Evolutionary conservation across 2,329 filamentous ascomycete genomes (phyloP), one percentile per base, ranked within the genome.

Genomic region (Alternaria sp.): DNA sequence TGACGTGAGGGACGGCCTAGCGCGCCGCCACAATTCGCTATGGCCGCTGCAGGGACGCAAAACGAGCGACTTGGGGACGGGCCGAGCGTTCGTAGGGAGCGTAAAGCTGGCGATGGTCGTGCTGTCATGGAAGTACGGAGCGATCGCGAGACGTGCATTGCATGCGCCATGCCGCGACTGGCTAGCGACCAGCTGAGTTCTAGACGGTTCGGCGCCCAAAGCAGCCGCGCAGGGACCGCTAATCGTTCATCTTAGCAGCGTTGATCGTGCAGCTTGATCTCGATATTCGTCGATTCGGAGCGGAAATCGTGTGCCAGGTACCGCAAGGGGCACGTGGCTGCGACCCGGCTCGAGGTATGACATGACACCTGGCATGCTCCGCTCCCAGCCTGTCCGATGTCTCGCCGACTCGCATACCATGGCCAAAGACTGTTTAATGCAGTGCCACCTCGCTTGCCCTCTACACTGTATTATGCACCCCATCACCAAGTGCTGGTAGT

Each of bases 81-180:
- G 61, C 71, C 69, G 70, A 65, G 59, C 59, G 61, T 62, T 58
- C 58, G 62, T 58, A 55, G 46, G 28, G 40, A 43, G 49, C 32
- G 57, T 25, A 50, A 61, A 36, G 25, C 55, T 62, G 49, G 66
- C 74, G 74, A 75, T 76, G 69, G 64, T 69, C 64, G 67, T 68
- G 70, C 57, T 68, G 66, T 73, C 71, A 75, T 74, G 57, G 69
- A 70, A 67, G 52, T 59, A 47, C 61, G 55, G 56, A 56, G 59
- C 58, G 74, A 77, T 77, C 75, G 75, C 69, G 71, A 73, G 67
- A 55, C 61, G 28, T 51, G 56, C 43, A 25, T 52, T 36, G 57
- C 47, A 66, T 64, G 55, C 54, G 40, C 67, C 66, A 69, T 61
- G 58, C 73, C 71, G 32, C 26, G 61, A 51, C 13, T 12, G 57